phyloP scores from a whole-genome alignment of 306 rosid species.

The Alnus rubra region DNA sequence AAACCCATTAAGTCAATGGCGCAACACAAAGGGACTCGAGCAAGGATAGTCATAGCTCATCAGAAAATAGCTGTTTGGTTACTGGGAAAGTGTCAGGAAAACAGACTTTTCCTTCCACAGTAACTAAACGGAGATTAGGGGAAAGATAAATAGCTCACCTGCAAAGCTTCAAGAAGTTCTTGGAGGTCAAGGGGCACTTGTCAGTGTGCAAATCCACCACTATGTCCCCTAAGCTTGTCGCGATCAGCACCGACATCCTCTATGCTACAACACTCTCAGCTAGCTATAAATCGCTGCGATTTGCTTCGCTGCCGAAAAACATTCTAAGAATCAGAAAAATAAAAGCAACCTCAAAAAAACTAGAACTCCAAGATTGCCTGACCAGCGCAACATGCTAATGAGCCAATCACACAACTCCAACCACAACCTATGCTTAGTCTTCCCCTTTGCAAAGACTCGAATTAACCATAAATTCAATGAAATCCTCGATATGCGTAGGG shows the following conservation, averaged over 20 bases:
- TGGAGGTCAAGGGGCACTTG: constrained; percentile 80
- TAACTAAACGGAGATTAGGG: not conserved
- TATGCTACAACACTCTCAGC: not conserved
- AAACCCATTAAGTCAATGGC: not conserved
- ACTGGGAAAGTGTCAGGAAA: not conserved
- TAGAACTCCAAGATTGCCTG: too few species aligned
- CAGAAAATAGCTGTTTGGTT: not conserved
- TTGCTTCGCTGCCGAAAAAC: not conserved
- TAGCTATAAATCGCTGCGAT: not conserved
- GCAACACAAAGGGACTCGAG: not conserved
- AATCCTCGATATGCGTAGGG: too few species aligned
- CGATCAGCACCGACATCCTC: constrained; percentile 79
- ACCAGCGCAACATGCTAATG: too few species aligned
- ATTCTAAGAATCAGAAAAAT: not conserved
- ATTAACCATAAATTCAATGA: too few species aligned
- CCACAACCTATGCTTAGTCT: too few species aligned
- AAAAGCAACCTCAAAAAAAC: not conserved
- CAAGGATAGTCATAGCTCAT: not conserved
- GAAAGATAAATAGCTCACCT: constrained; percentile 42
- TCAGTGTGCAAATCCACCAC: constrained; percentile 75
- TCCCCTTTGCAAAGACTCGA: too few species aligned
- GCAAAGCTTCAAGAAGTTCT: constrained; percentile 94
- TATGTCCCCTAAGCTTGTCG: constrained; percentile 84
- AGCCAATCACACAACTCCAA: too few species aligned
- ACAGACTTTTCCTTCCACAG: not conserved